phyloP scores from a whole-genome alignment of 148 eudicot species.

The Rhododendron vialii region DNA sequence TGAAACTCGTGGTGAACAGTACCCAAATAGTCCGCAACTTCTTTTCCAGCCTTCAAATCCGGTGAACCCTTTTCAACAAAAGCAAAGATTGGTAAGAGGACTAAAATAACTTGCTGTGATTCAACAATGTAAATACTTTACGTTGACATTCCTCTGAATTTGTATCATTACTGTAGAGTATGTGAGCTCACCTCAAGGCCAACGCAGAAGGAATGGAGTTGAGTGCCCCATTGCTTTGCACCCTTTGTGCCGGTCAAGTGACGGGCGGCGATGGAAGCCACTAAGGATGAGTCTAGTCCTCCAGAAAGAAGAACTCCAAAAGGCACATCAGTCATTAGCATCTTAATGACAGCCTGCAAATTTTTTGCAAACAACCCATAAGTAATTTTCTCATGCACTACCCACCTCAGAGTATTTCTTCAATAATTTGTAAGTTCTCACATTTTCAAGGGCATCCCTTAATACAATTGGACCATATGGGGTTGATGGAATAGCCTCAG shows the following conservation, averaged over 20 bases:
- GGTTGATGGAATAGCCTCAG: too few relatives aligned
- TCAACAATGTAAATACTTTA: too few relatives aligned
- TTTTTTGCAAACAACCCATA: too few relatives aligned
- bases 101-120: too few relatives aligned
- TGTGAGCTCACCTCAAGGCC: constrained; percentile 62
- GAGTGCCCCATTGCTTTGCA: constrained; percentile 79
- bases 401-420: too few relatives aligned
- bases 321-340: too few relatives aligned
- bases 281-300: constrained; percentile 86
- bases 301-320: constrained; percentile 47
- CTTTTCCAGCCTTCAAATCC: constrained; percentile 77
- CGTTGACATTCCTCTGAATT: too few relatives aligned
- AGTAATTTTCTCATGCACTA: too few relatives aligned
- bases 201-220: constrained; percentile 88
- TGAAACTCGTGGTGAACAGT: constrained; percentile 85
- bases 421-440: too few relatives aligned
- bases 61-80: constrained; percentile 63
- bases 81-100: neutral
- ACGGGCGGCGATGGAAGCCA: constrained; percentile 74
- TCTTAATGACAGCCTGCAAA: too few relatives aligned
- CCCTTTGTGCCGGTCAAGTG: constrained; percentile 73
- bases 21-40: constrained; percentile 87
- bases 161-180: neutral
- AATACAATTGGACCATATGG: too few relatives aligned
- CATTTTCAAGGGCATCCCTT: too few relatives aligned